Percentiles rank a stretch among this genome's conserved stretches.
These are phyloP conservation scores for Chaetomiaceae sp. DNA, from an alignment of 2,329 filamentous ascomycete genomes.

Conservation along the genomic window DNA sequence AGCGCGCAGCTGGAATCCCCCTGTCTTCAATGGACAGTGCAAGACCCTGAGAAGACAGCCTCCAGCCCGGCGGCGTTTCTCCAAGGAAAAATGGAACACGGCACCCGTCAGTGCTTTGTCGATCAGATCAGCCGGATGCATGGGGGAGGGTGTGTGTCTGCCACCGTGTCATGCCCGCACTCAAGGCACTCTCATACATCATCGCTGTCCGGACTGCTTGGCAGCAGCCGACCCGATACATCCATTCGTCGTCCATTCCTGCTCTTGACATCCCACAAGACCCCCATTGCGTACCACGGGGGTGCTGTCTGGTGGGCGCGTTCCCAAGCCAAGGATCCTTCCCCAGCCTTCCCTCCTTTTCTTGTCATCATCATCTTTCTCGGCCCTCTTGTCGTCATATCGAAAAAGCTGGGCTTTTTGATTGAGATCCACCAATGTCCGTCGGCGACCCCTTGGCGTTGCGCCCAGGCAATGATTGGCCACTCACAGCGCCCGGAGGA, in stretches of 20 bases:
- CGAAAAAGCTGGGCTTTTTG: background rate
- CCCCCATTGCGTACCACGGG: too few species aligned
- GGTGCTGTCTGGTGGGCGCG: too few species aligned
- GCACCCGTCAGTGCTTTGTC: background rate
- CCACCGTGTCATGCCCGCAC: constrained; percentile 15
- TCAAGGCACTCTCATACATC: too few species aligned
- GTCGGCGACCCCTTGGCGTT: constrained; percentile 5
- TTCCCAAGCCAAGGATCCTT: background rate
- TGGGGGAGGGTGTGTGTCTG: too few species aligned
- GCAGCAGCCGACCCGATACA: background rate
- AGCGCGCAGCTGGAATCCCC: background rate
- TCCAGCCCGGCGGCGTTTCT: background rate
- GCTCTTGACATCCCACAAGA: background rate
- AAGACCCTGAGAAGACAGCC: background rate
- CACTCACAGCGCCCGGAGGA: background rate
- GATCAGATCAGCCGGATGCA: constrained; percentile 11
- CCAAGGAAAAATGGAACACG: background rate
- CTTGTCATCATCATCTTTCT: background rate
- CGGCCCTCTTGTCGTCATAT: background rate
- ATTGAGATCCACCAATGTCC: constrained; percentile 13
- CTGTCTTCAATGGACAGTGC: background rate
- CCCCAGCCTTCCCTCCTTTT: background rate
- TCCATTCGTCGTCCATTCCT: background rate
- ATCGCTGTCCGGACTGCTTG: constrained; percentile 4
- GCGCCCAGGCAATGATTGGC: constrained; percentile 15